phyloP scores from a whole-genome alignment of 75 land plant species.

The Cupressus sempervirens region DNA sequence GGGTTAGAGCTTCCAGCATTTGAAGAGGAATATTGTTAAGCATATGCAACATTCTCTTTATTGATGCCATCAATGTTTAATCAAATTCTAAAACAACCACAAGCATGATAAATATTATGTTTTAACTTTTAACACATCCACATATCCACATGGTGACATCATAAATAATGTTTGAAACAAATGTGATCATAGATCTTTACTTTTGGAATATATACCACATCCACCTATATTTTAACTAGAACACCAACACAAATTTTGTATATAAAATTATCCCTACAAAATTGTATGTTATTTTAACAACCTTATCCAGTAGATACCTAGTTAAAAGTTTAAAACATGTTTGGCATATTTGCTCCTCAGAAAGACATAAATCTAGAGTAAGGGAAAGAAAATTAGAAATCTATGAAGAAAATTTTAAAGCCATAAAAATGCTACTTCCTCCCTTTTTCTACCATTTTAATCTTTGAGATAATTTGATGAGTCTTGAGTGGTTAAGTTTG shows the following conservation, averaged over 20 bases:
- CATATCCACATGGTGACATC: not conserved
- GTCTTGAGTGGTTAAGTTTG: no score
- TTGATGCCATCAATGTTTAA: conserved; percentile 44
- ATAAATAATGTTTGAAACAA: no score
- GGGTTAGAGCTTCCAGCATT: conserved; percentile 19
- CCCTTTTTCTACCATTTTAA: no score
- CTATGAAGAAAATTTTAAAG: no score
- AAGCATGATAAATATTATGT: not conserved
- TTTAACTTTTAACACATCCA: no score
- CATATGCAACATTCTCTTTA: conserved; percentile 63
- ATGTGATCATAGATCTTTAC: not conserved
- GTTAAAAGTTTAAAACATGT: no score
- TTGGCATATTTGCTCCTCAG: not conserved
- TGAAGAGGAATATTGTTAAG: conserved; percentile 34
- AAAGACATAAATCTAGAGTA: no score
- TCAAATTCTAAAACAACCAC: conserved; percentile 38
- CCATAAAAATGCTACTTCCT: no score
- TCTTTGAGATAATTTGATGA: no score
- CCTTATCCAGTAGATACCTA: not conserved
- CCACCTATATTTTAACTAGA: not conserved
- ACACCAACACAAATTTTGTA: not conserved
- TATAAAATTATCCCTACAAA: not conserved
- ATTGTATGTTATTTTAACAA: not conserved
- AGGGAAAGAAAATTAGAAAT: no score
- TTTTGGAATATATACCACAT: not conserved